These are phyloP conservation scores for Phytophthora syringae DNA, from an alignment of 352 stramenopile species.

Conservation along the genomic window DNA sequence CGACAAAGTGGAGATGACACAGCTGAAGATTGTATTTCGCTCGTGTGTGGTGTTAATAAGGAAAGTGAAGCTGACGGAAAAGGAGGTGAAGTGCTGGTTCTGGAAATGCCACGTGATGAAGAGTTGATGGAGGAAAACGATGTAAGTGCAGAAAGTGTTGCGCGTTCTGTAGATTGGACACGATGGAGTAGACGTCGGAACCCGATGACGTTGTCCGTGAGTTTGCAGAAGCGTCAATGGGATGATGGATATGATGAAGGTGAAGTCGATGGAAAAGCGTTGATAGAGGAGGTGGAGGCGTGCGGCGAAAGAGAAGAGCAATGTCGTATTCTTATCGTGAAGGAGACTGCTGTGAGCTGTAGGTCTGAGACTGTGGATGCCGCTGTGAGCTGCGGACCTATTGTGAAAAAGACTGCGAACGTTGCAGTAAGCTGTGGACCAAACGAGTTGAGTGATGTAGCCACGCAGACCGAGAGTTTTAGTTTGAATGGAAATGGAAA, in stretches of 20 bases:
- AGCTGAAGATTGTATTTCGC: slow-evolving; percentile 39
- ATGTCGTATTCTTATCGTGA: background rate
- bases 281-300: background rate
- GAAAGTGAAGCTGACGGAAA: background rate
- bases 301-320: background rate
- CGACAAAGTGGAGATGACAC: slow-evolving; percentile 3
- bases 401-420: too few relatives aligned
- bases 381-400: too few relatives aligned
- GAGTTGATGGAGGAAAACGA: background rate
- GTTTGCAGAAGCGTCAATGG: slow-evolving; percentile 5
- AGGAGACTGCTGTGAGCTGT: slow-evolving; percentile 12
- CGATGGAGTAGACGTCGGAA: slow-evolving; percentile 20
- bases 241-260: slow-evolving; percentile 1
- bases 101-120: slow-evolving; percentile 8
- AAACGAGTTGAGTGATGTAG: slow-evolving; percentile 4
- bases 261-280: background rate
- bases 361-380: too few relatives aligned
- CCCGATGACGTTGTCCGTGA: slow-evolving; percentile 44
- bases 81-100: slow-evolving; percentile 12
- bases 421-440: slow-evolving; percentile 17
- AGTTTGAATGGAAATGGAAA: background rate
- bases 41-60: slow-evolving; percentile 15
- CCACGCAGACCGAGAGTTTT: slow-evolving; percentile 22
- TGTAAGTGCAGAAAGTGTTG: slow-evolving; percentile 1
- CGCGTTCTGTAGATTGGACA: slow-evolving; percentile 30